Evolutionary conservation across 495 filamentous ascomycete genomes (phyloP).

Genomic region (Neurospora sp.): DNA sequence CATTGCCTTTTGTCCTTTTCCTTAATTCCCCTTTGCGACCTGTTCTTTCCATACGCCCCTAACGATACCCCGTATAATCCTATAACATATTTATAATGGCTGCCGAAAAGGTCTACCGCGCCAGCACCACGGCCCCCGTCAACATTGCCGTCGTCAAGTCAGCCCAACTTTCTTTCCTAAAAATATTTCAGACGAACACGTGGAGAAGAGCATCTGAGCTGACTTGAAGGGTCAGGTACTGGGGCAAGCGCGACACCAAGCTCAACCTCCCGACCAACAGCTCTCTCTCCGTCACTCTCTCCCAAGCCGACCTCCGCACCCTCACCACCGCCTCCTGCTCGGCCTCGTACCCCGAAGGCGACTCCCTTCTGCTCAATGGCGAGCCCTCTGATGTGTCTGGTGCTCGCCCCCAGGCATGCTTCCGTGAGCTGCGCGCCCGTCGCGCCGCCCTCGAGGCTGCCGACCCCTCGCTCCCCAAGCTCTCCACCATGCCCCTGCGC

Average conservation of each 20-base stretch:
- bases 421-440: conserved; percentile 70
- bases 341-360: conserved; percentile 52
- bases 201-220: not conserved
- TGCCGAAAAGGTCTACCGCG: conserved; percentile 58
- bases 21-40: not conserved
- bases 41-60: not conserved
- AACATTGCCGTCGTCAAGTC: conserved; percentile 99
- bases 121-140: conserved; percentile 92
- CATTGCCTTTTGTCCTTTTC: not conserved
- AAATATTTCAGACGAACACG: not conserved
- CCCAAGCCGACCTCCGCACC: conserved; percentile 85
- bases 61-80: not conserved
- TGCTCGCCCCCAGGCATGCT: conserved; percentile 82
- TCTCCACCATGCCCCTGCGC: conserved; percentile 62
- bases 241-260: conserved; percentile 88
- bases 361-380: conserved; percentile 79
- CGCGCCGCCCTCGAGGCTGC: conserved; percentile 62
- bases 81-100: conserved; percentile 28
- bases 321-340: conserved; percentile 95
- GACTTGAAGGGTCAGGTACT: conserved; percentile 54
- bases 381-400: conserved; percentile 72
- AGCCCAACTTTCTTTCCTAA: conserved; percentile 3
- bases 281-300: conserved; percentile 90
- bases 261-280: conserved; percentile 97
- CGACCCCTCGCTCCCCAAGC: conserved; percentile 62